Evolutionary conservation across 352 stramenopile genomes (phyloP).

Genomic region (Phytophthora citricola): DNA sequence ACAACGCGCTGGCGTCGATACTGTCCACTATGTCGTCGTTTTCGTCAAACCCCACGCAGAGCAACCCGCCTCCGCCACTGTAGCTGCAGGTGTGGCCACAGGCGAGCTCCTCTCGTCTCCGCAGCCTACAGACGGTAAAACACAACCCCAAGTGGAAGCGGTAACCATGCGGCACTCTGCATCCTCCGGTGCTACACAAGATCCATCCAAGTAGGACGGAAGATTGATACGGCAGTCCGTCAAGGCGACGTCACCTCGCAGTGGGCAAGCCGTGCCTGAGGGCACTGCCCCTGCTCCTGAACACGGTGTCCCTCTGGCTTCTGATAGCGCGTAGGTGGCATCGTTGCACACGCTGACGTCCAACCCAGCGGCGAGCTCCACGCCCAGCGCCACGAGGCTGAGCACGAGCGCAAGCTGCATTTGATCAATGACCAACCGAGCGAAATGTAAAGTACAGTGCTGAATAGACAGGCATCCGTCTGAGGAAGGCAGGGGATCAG

Average conservation of each 20-base stretch:
- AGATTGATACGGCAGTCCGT: slow-evolving; percentile 50
- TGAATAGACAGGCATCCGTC: too few species aligned
- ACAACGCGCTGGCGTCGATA: slow-evolving; percentile 27
- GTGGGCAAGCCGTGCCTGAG: slow-evolving; percentile 50
- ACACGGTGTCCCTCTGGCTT: slow-evolving; percentile 25
- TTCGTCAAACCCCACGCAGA: slow-evolving; percentile 24
- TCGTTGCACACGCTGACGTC: slow-evolving; percentile 54
- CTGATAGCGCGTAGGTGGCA: slow-evolving; percentile 46
- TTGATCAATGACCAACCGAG: too few species aligned
- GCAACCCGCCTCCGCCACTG: slow-evolving; percentile 18
- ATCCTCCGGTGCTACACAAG: slow-evolving; percentile 48
- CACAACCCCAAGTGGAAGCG: slow-evolving; percentile 42
- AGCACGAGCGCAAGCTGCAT: slow-evolving; percentile 24
- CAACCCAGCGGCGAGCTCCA: slow-evolving; percentile 6
- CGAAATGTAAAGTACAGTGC: too few species aligned
- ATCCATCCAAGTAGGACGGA: slow-evolving; percentile 41
- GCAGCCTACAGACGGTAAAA: slow-evolving; percentile 44
- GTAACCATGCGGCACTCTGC: slow-evolving; percentile 54
- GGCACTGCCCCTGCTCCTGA: slow-evolving; percentile 29
- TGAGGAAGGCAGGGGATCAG: too few species aligned
- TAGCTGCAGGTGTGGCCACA: background rate
- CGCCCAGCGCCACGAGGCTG: slow-evolving; percentile 9
- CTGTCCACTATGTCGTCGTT: slow-evolving; percentile 17
- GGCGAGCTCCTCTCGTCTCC: background rate
- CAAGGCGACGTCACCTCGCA: slow-evolving; percentile 47